Base-by-base conservation (phyloP, 108 stramenopile genomes). In the Mediolabrus comicus region DNA sequence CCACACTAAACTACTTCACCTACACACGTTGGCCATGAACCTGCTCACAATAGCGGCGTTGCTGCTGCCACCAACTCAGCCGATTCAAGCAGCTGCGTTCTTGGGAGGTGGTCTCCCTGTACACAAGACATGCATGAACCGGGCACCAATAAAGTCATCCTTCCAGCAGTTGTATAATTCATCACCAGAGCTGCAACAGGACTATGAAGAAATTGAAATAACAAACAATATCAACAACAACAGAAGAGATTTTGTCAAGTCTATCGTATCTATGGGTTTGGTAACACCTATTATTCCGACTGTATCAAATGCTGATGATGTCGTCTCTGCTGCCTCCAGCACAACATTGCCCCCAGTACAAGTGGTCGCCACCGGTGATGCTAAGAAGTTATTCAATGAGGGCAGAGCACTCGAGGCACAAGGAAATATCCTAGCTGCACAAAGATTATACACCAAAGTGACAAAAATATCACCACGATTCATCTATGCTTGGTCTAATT, bases 401-500 rank as follows among this genome's bases (percentile, higher is more conserved):
- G 92, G 86, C 0, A 67, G 92, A 57, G 89, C 86, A 25, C 59
- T 87, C 14, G 92, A 93, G 71, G 79, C 75, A 33, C 92, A 93
- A 53, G 84, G 84, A 30, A 85, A 85, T 67, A 86, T 93, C 62
- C 80, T 83, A 13, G 89, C 92, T 0, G 92, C 92, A 32, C 89
- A 90, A 60, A 72, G 92, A 25, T 58, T 93, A 25, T 93, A 89
- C 72, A 28, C 53, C 29, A 90, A 90, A 61, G 85, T 93, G 27
- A 89, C 88, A 19, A 84, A 90, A 53, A 84, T 91, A n/a, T 78
- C 84, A 9, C 88, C 88, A 2, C 53, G 77, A 32, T 93, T 89
- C 66, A 78, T 93, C 63, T 93, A 93, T 59, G 92, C 89, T 11
- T 93, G 89, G 89, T 79, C 78, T 55, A 86, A 85, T 49, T 71